These are phyloP conservation scores for Astrothelium subdiscretum DNA, from an alignment of 495 filamentous ascomycete genomes.

Conservation along the genomic window DNA sequence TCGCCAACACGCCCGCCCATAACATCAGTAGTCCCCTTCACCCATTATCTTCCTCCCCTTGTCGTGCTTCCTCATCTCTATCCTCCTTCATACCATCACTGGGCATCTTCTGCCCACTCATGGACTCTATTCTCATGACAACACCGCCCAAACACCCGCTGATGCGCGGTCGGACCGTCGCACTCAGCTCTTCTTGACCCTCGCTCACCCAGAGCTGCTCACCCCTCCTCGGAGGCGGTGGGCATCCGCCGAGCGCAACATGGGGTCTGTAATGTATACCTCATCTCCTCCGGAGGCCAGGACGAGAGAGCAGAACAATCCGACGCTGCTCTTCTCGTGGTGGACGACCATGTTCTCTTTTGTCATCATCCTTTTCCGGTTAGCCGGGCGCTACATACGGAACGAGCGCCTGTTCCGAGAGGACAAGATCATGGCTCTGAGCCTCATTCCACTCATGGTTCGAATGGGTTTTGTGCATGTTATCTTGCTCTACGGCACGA, in stretches of 20 bases:
- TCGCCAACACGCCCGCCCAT: not conserved
- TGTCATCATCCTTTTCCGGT: conserved; percentile 64
- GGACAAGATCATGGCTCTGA: conserved; percentile 73
- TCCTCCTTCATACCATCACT: not conserved
- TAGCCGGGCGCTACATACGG: conserved; percentile 67
- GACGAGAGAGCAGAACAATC: conserved; percentile 7
- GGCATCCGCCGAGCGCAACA: not conserved
- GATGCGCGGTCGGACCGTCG: not conserved
- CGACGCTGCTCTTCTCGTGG: conserved; percentile 71
- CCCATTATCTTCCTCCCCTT: not conserved
- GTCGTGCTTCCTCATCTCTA: not conserved
- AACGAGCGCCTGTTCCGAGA: conserved; percentile 74
- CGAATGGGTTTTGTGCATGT: conserved; percentile 83
- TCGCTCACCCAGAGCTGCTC: not conserved
- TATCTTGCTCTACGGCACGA: conserved; percentile 75
- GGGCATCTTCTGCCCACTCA: not conserved
- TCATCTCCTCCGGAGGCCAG: conserved; percentile 10
- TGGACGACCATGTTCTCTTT: conserved; percentile 82
- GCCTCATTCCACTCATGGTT: conserved; percentile 64
- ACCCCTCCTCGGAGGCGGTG: conserved; percentile 1
- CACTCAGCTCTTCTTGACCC: not conserved
- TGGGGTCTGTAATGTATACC: not conserved
- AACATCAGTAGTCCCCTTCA: not conserved
- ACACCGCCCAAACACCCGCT: not conserved
- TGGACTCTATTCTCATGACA: not conserved